A percentile compares a stretch with the other conserved stretches of the same genome.
Evolutionary conservation across 805 yeast species (phyloP).

Genomic region (Yamadazyma akitaensis): DNA sequence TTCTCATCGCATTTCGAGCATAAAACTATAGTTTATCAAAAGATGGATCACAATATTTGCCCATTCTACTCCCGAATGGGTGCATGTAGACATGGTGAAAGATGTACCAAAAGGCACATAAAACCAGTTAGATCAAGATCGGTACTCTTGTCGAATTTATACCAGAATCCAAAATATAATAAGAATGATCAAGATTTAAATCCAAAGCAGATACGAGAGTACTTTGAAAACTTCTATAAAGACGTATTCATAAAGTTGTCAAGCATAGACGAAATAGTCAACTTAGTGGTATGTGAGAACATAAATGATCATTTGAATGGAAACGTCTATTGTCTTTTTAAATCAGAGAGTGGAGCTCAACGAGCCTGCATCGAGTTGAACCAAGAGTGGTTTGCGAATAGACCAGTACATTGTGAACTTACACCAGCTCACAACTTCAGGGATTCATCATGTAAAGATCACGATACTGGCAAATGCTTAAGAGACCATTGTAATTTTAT

Average conservation of each 20-base stretch:
- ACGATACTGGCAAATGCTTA: conserved; percentile 60
- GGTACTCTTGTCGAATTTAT: conserved; percentile 61
- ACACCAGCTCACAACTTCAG: conserved; percentile 69
- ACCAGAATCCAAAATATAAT: conserved; percentile 54
- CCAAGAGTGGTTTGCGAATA: conserved; percentile 74
- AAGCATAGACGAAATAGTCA: conserved; percentile 49
- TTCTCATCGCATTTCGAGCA: background rate
- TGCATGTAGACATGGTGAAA: conserved; percentile 90
- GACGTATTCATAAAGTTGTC: conserved; percentile 68
- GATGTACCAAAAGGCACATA: conserved; percentile 72
- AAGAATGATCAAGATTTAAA: conserved; percentile 31
- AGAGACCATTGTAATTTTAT: conserved; percentile 84
- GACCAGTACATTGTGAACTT: conserved; percentile 77
- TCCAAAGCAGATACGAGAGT: conserved; percentile 38
- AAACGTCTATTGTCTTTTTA: conserved; percentile 72
- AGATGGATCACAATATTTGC: conserved; percentile 24
- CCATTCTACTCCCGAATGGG: conserved; percentile 80
- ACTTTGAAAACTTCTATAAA: conserved; percentile 61
- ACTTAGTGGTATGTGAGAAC: conserved; percentile 77
- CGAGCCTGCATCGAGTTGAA: conserved; percentile 61
- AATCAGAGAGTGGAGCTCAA: conserved; percentile 53
- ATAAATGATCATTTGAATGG: conserved; percentile 80
- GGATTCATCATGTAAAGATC: conserved; percentile 75
- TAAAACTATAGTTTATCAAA: background rate
- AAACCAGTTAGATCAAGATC: conserved; percentile 66